A percentile compares a stretch with the other conserved stretches of the same genome.
Conservation (phyloP, 257 asterid genomes). For the Perilla frutescens region DNA sequence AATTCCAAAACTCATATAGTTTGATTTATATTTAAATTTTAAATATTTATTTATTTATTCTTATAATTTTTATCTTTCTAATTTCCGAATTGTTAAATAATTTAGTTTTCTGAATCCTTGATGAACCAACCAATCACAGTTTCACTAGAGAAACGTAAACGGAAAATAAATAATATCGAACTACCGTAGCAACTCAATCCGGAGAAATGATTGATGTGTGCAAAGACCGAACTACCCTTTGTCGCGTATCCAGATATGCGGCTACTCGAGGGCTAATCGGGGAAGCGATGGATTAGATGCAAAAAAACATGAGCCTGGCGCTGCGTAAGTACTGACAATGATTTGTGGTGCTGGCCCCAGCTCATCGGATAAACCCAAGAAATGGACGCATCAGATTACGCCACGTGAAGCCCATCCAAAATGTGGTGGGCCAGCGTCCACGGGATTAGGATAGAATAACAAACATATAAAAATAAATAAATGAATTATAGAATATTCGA, state of each 20-base stretch:
- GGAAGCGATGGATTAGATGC: slow-evolving; percentile 21
- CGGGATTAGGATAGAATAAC: slow-evolving; percentile 45
- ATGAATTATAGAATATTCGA: slow-evolving; percentile 60
- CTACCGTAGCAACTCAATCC: slow-evolving; percentile 31
- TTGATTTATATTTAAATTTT: too few species aligned
- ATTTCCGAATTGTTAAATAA: too few species aligned
- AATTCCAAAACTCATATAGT: too few species aligned
- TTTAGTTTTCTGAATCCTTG: too few species aligned
- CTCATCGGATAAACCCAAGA: slow-evolving; percentile 46
- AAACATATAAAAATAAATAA: slow-evolving; percentile 11
- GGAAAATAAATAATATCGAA: slow-evolving; percentile 15
- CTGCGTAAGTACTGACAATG: slow-evolving; percentile 63
- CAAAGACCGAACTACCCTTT: slow-evolving; percentile 43
- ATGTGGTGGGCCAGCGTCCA: slow-evolving; percentile 39
- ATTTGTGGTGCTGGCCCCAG: slow-evolving; percentile 49
- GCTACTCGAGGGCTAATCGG: slow-evolving; percentile 32
- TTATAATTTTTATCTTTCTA: too few species aligned
- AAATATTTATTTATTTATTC: too few species aligned
- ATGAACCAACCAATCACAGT: too few species aligned
- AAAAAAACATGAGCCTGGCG: slow-evolving; percentile 58
- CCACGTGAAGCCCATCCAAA: slow-evolving; percentile 43
- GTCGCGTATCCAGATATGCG: not conserved
- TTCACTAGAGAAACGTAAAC: too few species aligned
- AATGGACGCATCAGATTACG: slow-evolving; percentile 35
- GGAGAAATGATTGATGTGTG: slow-evolving; percentile 16